Percentiles rank a stretch among this genome's conserved stretches.
Evolutionary conservation across 345 rosid species (phyloP).

Genomic region (Citrus trifoliata): DNA sequence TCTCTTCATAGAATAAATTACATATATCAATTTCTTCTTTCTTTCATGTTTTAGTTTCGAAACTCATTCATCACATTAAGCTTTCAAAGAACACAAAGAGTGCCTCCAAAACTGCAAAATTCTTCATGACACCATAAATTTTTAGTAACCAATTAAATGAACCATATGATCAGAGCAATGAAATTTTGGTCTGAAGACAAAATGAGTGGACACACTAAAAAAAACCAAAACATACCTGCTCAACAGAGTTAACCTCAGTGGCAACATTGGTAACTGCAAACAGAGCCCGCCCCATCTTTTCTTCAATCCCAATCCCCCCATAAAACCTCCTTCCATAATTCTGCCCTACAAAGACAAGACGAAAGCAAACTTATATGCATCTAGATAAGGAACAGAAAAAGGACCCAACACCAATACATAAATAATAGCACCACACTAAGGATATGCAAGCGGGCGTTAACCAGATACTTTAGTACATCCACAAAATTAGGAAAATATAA

Average conservation of each 20-base stretch:
- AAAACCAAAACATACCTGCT: slow-evolving; percentile 43
- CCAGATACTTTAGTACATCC: neutral
- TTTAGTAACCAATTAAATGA: neutral
- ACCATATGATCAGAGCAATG: neutral
- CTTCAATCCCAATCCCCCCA: slow-evolving; percentile 46
- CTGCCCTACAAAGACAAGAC: slow-evolving; percentile 42
- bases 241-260: slow-evolving; percentile 63
- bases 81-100: neutral
- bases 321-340: slow-evolving; percentile 36
- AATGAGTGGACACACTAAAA: neutral
- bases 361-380: neutral
- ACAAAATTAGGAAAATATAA: neutral
- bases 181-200: neutral
- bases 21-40: neutral
- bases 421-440: neutral
- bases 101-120: neutral
- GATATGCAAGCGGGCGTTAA: neutral
- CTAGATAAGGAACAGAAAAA: neutral
- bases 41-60: neutral
- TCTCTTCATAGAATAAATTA: neutral
- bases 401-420: neutral
- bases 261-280: slow-evolving; percentile 71
- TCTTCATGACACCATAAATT: neutral
- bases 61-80: neutral
- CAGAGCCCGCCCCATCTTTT: slow-evolving; percentile 51